Base-by-base conservation (phyloP, 306 rosid species). In the Biancaea sappan region DNA sequence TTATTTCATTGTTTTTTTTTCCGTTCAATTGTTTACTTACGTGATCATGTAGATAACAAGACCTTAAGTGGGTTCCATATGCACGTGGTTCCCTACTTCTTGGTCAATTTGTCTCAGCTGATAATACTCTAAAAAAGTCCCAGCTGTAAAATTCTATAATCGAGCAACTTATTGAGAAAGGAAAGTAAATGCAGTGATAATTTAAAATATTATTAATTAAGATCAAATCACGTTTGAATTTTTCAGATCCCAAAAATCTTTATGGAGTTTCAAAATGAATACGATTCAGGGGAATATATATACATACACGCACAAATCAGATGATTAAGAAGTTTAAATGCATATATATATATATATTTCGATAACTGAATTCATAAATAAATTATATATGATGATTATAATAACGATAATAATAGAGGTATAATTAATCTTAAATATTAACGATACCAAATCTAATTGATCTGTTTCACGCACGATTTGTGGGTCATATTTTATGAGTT, bases 401-500 rank as follows among this genome's bases (percentile, higher is more conserved):
- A n/a, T 18, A 50, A 38, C 4, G 61, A 62, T 62, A 75, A 63
- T 81, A 46, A 63, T 52, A 47, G 26, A 18, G 35, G 56, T 61
- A 71, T 81, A 35, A 75, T 68, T 21, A 73, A 54, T 66, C 52
- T 59, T 54, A 50, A 75, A 62, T 62, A 29, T 24, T 19, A 19
- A 62, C 46, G 83, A 78, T 77, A 80, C 67, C 84, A 86, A 94
- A 86, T 91, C 86, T 83, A 86, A 83, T 85, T 81, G 90, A 88
- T 86, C 84, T 86, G 91, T 85, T 86, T 82, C 83, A 80, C 84
- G 88, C 92, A 86, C 86, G 94, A 91, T 84, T 82, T 85, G 98
- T 94, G 94, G 94, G 90, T 80, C 92, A 86, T 88, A 86, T 86
- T 84, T 75, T 88, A 86, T 88, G 86, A 89, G 89, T 87, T 89